A percentile compares a stretch with the other conserved stretches of the same genome.
These are phyloP conservation scores for Penicillium sp. DNA, from an alignment of 2,329 filamentous ascomycete genomes.

Conservation along the genomic window DNA sequence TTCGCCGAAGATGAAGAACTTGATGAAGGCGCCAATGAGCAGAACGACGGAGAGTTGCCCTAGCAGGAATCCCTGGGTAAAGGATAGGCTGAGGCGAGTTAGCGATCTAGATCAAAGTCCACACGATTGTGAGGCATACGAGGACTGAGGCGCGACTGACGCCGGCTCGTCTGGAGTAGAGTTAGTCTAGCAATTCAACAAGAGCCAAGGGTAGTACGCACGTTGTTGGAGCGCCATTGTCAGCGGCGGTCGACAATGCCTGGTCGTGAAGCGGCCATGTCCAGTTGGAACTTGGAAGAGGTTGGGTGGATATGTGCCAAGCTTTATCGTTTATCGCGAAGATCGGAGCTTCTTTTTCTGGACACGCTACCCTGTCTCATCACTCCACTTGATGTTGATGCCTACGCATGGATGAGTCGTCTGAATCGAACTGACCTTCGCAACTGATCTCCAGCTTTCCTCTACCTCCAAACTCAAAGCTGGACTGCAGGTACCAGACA, in stretches of 20 bases:
- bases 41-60: constrained; percentile 91
- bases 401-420: background rate
- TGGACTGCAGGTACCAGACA: background rate
- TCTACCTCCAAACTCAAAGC: background rate
- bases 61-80: constrained; percentile 87
- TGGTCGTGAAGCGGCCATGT: constrained; percentile 24
- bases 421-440: background rate
- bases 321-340: constrained; percentile 12
- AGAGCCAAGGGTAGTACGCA: constrained; percentile 10
- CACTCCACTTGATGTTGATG: background rate
- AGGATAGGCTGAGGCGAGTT: constrained; percentile 62
- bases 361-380: constrained; percentile 6
- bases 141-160: constrained; percentile 37
- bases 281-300: constrained; percentile 8
- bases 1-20: constrained; percentile 99
- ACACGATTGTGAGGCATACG: constrained; percentile 31
- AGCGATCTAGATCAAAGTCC: constrained; percentile 15
- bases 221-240: constrained; percentile 34
- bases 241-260: constrained; percentile 21
- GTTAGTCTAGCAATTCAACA: constrained; percentile 12
- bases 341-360: constrained; percentile 8
- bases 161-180: constrained; percentile 26
- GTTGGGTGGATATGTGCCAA: constrained; percentile 15
- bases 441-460: background rate
- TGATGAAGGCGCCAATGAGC: constrained; percentile 90